phyloP scores from a whole-genome alignment of 108 stramenopile genomes.

The Schizochytrium sp. region DNA sequence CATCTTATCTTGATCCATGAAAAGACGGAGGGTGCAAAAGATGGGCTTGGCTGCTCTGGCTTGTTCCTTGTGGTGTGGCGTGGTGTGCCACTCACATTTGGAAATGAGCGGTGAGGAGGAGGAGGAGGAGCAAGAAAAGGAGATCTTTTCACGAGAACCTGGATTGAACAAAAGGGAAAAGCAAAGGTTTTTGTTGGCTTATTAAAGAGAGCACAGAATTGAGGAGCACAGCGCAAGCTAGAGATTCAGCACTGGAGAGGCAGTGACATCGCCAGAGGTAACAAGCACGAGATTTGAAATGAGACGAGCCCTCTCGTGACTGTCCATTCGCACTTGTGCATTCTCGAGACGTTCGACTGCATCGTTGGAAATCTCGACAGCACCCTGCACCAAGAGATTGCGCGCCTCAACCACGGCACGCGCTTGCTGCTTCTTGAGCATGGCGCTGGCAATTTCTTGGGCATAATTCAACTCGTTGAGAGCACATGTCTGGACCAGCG shows the following conservation, averaged over 20 bases:
- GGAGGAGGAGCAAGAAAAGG: no score
- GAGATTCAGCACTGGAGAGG: background rate
- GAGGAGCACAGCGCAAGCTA: no score
- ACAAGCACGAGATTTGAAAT: background rate
- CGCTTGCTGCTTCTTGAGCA: slow-evolving; percentile 10
- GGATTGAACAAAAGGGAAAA: no score
- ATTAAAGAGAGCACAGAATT: background rate
- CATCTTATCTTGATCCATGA: no score
- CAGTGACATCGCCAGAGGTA: background rate
- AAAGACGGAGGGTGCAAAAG: no score
- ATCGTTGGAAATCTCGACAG: background rate
- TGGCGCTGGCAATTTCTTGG: background rate
- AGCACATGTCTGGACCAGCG: background rate
- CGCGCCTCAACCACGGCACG: background rate
- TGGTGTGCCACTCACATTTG: no score
- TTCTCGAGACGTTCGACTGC: background rate
- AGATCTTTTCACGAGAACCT: no score
- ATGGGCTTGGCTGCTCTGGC: no score
- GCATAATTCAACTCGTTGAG: slow-evolving; percentile 9
- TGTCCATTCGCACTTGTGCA: background rate
- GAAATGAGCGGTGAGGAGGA: no score
- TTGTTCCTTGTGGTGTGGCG: no score
- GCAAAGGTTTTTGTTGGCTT: no score
- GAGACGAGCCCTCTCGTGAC: background rate
- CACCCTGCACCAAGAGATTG: background rate